phyloP scores from a whole-genome alignment of 169 alveolate species.

The Plasmodium gallinaceum region DNA sequence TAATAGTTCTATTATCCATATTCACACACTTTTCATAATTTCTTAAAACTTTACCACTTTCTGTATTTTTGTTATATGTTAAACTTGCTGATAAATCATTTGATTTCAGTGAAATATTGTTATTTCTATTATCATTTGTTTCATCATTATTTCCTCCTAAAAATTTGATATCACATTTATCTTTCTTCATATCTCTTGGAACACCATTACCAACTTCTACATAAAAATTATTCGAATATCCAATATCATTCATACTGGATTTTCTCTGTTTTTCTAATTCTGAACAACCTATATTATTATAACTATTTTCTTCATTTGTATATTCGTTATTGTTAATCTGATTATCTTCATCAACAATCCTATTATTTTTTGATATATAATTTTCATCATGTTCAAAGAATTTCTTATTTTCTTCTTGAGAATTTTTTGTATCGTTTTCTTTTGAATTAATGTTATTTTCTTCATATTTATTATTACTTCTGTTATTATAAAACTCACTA shows the following conservation, averaged over 20 bases:
- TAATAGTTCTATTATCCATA: slow-evolving; percentile 26
- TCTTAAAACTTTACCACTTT: slow-evolving; percentile 7
- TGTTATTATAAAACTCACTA: slow-evolving; percentile 10
- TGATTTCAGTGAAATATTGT: neutral
- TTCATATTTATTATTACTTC: neutral
- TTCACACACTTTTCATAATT: slow-evolving; percentile 38
- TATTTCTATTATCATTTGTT: neutral
- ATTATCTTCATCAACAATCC: neutral
- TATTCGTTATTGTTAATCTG: neutral
- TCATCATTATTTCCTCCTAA: neutral
- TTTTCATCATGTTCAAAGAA: neutral
- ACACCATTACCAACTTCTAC: neutral
- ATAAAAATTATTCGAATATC: neutral
- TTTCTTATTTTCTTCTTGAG: neutral
- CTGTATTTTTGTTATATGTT: neutral
- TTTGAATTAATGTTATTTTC: neutral
- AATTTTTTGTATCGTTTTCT: neutral
- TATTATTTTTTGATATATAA: neutral
- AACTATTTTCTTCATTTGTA: slow-evolving; percentile 10
- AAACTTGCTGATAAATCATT: too few species aligned
- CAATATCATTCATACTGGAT: slow-evolving; percentile 2
- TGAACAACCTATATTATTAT: slow-evolving; percentile 3
- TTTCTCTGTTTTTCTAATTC: slow-evolving; percentile 19
- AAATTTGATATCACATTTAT: neutral
- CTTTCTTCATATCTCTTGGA: slow-evolving; percentile 1